These are phyloP conservation scores for Talaromyces verruculosus DNA, from an alignment of 2,329 filamentous ascomycete species.

Conservation along the genomic window DNA sequence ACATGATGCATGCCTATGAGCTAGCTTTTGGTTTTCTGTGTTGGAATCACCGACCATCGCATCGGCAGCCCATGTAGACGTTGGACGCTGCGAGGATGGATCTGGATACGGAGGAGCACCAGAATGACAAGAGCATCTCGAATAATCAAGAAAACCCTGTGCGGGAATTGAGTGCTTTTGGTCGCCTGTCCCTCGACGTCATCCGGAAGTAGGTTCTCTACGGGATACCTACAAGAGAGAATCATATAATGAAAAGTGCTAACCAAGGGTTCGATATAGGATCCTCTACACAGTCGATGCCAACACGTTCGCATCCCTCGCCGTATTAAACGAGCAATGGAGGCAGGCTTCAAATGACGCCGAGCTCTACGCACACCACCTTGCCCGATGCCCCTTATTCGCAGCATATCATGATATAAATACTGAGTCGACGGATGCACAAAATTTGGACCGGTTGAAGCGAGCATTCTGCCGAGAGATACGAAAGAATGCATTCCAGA, in stretches of 20 bases:
- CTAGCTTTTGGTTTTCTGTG: conserved; percentile 11
- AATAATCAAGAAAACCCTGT: not conserved
- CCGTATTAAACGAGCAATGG: conserved; percentile 48
- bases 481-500: conserved; percentile 75
- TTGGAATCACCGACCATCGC: conserved; percentile 13
- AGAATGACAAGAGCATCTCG: not conserved
- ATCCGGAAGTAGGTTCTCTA: conserved; percentile 32
- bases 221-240: not conserved
- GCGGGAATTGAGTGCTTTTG: conserved; percentile 23
- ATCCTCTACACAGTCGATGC: conserved; percentile 50
- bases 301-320: conserved; percentile 49
- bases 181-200: conserved; percentile 30
- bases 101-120: conserved; percentile 11
- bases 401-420: conserved; percentile 38
- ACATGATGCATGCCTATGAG: conserved; percentile 22
- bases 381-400: conserved; percentile 46
- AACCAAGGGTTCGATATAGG: conserved; percentile 29
- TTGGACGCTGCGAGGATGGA: conserved; percentile 19
- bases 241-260: not conserved
- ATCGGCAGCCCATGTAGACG: conserved; percentile 20
- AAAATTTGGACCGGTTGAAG: conserved; percentile 60
- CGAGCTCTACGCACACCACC: conserved; percentile 49
- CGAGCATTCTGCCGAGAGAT: conserved; percentile 67
- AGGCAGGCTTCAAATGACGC: conserved; percentile 43
- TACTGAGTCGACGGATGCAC: conserved; percentile 39